Evolutionary conservation across 2,329 filamentous ascomycete genomes (phyloP).

Genomic region (Colletotrichum graminicola): DNA sequence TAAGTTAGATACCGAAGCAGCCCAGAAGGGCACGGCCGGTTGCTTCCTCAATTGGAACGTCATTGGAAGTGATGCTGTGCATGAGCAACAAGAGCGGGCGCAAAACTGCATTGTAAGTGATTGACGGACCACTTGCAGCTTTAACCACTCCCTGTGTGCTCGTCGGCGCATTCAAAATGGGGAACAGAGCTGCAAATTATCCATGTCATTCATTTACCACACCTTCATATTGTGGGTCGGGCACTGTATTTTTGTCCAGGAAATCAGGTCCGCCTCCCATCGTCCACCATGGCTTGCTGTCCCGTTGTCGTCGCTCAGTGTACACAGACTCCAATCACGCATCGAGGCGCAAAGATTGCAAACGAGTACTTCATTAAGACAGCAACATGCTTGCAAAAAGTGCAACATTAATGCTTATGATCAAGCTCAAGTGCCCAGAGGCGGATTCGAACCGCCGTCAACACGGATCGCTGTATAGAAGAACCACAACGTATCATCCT

Average conservation of each 20-base stretch:
- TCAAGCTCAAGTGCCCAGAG: background rate
- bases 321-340: background rate
- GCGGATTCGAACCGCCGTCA: no score
- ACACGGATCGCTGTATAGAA: no score
- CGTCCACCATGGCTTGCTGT: background rate
- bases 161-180: background rate
- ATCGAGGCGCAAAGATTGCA: background rate
- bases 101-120: background rate
- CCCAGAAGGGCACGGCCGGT: background rate
- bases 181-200: no score
- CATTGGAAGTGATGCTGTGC: background rate
- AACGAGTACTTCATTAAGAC: background rate
- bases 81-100: background rate
- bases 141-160: background rate
- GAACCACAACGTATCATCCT: no score
- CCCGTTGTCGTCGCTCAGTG: background rate
- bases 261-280: background rate
- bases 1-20: background rate
- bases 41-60: background rate
- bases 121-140: background rate
- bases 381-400: background rate
- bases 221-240: background rate
- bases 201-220: background rate
- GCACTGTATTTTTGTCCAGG: background rate
- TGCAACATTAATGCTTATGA: accelerated